A percentile compares a stretch with the other conserved stretches of the same genome.
phyloP scores from a whole-genome alignment of 73 alveolate genomes.

The Paramecium primaurelia region DNA sequence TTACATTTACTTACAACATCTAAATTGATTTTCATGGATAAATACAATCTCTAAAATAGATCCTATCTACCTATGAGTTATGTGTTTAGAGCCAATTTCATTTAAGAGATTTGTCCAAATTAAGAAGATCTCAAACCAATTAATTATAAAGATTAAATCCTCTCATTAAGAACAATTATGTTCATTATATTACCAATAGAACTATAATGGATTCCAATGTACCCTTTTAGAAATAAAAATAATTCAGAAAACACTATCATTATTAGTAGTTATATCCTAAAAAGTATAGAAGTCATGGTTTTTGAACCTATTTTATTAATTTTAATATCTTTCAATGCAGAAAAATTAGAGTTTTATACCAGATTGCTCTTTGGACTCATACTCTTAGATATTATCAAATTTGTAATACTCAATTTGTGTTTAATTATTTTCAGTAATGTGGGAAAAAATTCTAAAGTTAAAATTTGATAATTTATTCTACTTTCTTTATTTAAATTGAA shows the following conservation, averaged over 20 bases:
- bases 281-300: slow-evolving; percentile 11
- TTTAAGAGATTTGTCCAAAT: background rate
- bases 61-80: slow-evolving; percentile 18
- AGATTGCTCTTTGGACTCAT: background rate
- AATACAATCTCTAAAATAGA: background rate
- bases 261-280: slow-evolving; percentile 20
- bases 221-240: background rate
- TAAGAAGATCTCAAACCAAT: slow-evolving; percentile 41
- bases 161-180: background rate
- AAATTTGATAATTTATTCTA: background rate
- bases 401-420: background rate
- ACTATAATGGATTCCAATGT: background rate
- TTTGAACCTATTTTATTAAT: background rate
- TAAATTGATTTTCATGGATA: slow-evolving; percentile 12
- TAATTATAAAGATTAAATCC: background rate
- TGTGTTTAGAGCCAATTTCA: slow-evolving; percentile 13
- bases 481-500: background rate
- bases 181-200: slow-evolving; percentile 1
- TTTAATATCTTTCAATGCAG: background rate
- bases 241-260: background rate
- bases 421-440: slow-evolving; percentile 7
- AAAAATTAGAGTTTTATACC: background rate
- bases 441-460: background rate
- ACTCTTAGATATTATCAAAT: background rate
- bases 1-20: background rate